Evolutionary conservation across 768 basidiomycete genomes (phyloP).

Genomic region (Cystobasidium onofrii): DNA sequence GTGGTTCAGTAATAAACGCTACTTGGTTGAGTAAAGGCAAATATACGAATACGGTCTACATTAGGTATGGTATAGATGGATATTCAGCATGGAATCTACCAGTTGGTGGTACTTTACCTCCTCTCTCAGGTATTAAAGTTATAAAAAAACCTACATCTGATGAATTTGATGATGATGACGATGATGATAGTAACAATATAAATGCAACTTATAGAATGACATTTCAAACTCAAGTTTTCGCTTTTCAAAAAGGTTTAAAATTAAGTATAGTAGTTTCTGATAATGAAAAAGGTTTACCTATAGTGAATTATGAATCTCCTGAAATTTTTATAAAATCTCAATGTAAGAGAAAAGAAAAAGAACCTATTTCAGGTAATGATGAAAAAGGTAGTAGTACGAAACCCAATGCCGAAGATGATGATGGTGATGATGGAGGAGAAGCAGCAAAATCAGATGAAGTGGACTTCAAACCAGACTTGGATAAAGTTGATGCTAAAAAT

Average conservation of each 20-base stretch:
- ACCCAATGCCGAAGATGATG: no score
- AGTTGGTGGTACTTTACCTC: background rate
- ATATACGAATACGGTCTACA: constrained; percentile 9
- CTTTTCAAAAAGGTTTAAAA: background rate
- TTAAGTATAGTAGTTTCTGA: background rate
- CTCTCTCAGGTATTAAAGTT: background rate
- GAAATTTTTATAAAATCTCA: background rate
- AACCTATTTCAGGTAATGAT: background rate
- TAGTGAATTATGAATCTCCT: background rate
- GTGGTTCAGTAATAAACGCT: constrained; percentile 12
- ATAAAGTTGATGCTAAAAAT: background rate
- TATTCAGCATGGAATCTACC: constrained; percentile 11
- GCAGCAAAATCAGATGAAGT: no score
- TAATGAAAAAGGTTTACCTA: background rate
- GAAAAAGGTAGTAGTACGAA: background rate
- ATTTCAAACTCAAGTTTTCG: constrained; percentile 8
- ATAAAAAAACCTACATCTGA: no score
- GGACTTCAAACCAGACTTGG: background rate
- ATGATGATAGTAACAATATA: background rate
- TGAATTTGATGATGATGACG: background rate
- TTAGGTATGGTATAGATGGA: background rate
- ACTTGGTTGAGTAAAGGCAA: constrained; percentile 25
- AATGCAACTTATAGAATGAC: constrained; percentile 1
- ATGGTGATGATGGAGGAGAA: no score
- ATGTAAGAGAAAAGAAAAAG: background rate